These are phyloP conservation scores for Venturia effusa DNA, from an alignment of 2,329 filamentous ascomycete species.

Conservation along the genomic window DNA sequence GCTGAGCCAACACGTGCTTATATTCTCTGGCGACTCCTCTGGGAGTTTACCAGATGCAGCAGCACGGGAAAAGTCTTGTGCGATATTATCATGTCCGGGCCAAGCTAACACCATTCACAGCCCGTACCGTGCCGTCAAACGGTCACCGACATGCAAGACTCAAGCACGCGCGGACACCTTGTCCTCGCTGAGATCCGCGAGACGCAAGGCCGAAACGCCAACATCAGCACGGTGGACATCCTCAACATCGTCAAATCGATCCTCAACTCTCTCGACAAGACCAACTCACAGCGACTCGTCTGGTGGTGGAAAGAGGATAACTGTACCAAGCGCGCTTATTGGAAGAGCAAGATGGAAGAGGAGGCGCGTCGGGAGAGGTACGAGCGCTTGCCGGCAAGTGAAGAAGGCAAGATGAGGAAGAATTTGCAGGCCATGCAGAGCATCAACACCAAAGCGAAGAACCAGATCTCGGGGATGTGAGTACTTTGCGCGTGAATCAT, in stretches of 20 bases:
- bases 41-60: too few relatives aligned
- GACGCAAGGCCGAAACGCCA: not conserved
- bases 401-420: not conserved
- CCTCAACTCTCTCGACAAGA: not conserved
- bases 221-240: not conserved
- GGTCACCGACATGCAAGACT: not conserved
- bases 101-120: not conserved
- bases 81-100: too few relatives aligned
- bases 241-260: not conserved
- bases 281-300: not conserved
- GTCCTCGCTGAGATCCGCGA: not conserved
- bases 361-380: not conserved
- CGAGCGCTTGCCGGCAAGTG: not conserved
- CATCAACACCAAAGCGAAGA: slow-evolving; percentile 5
- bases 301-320: slow-evolving; percentile 4
- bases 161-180: not conserved
- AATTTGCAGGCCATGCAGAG: not conserved
- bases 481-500: not conserved
- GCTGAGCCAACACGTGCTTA: too few relatives aligned
- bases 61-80: too few relatives aligned
- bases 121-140: not conserved
- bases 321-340: not conserved
- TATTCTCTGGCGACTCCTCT: too few relatives aligned
- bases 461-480: not conserved
- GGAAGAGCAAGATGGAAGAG: not conserved